phyloP scores from a whole-genome alignment of 495 filamentous ascomycete species.

The Penicillium riverlandense region DNA sequence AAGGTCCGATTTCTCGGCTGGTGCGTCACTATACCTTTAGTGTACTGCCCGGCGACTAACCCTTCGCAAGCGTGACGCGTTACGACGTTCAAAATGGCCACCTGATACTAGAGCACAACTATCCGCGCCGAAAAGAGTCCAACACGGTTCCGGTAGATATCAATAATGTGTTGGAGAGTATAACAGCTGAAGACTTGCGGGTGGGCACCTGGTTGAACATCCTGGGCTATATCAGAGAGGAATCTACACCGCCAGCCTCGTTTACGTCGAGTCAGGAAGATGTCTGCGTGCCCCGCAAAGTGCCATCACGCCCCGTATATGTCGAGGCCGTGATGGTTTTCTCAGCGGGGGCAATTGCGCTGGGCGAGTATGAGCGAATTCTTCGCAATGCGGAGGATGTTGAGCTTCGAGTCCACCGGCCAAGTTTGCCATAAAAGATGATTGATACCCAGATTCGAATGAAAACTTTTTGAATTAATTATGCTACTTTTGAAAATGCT shows the following conservation, averaged over 20 bases:
- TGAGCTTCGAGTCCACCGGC: conserved; percentile 15
- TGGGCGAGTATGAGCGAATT: conserved; percentile 56
- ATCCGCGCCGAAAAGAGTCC: conserved; percentile 34
- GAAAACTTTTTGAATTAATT: neutral
- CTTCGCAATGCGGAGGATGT: conserved; percentile 27
- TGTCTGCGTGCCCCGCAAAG: neutral
- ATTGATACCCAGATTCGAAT: neutral
- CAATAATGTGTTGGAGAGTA: conserved; percentile 55
- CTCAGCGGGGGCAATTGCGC: conserved; percentile 53
- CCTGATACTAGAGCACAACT: conserved; percentile 61
- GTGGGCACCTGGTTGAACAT: conserved; percentile 89
- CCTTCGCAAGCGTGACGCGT: conserved; percentile 50
- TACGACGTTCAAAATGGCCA: conserved; percentile 56
- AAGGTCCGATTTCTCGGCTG: conserved; percentile 93
- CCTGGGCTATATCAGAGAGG: conserved; percentile 64
- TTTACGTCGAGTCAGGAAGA: conserved; percentile 7
- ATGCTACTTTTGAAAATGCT: no score
- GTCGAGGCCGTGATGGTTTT: conserved; percentile 65
- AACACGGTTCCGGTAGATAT: conserved; percentile 58
- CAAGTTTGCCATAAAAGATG: no score
- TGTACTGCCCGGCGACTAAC: no score
- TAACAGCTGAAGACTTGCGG: conserved; percentile 57
- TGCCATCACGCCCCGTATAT: conserved; percentile 19
- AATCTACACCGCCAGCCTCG: conserved; percentile 2
- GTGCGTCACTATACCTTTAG: conserved; percentile 39